These are phyloP conservation scores for Dalbergia oliveri DNA, from an alignment of 306 rosid species.

Conservation along the genomic window DNA sequence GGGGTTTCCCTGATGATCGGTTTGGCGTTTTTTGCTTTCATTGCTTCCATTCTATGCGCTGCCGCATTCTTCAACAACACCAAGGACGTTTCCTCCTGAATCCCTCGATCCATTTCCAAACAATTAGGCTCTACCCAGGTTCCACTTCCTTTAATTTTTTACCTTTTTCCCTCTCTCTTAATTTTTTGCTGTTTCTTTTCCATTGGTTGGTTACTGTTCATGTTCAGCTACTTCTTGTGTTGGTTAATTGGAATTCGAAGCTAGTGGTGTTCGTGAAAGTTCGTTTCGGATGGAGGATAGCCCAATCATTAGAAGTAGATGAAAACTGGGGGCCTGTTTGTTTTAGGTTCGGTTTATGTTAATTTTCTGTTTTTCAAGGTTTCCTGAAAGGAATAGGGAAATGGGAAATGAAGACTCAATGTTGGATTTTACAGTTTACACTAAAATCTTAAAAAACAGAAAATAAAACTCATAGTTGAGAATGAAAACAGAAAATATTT, in stretches of 20 bases:
- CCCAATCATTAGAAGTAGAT: background rate
- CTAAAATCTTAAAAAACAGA: no score
- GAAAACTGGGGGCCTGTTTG: no score
- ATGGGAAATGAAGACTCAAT: no score
- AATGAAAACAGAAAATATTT: no score
- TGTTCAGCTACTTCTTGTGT: background rate
- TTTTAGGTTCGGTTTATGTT: no score
- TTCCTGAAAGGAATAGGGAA: no score
- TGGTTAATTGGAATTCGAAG: background rate
- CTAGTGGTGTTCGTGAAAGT: background rate
- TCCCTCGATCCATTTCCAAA: background rate
- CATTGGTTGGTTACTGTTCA: background rate
- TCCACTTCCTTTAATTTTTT: background rate
- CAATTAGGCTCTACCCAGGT: background rate
- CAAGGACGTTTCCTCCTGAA: conserved; percentile 59
- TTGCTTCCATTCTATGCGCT: conserved; percentile 73
- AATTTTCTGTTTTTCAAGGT: no score
- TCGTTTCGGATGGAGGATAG: background rate
- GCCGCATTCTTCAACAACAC: conserved; percentile 73
- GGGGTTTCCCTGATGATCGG: conserved; percentile 72
- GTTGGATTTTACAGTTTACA: no score
- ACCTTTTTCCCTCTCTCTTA: background rate
- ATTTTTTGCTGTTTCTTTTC: background rate
- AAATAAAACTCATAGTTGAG: no score
- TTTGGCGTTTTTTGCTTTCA: conserved; percentile 63